Conservation (phyloP, 2,329 filamentous ascomycete genomes). For the Aspergillus carbonarius region DNA sequence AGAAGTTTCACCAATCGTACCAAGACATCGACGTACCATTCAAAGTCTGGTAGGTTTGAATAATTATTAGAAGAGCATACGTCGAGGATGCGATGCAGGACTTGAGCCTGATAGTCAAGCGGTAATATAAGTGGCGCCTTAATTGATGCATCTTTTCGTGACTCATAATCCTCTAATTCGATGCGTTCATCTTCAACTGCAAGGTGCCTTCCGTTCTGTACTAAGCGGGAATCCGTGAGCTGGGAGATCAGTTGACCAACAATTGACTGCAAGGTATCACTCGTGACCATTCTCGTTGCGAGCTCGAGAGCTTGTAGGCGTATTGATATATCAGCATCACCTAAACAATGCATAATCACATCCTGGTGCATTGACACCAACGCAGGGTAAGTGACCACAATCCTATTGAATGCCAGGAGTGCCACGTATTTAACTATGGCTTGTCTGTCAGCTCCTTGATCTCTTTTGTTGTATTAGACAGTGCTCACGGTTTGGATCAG, state of each 20-base stretch:
- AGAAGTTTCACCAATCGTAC: slow-evolving; percentile 75
- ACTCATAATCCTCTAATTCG: slow-evolving; percentile 7
- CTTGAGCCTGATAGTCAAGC: slow-evolving; percentile 79
- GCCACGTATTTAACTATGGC: slow-evolving; percentile 90
- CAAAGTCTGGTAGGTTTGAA: slow-evolving; percentile 81
- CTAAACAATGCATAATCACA: slow-evolving; percentile 93
- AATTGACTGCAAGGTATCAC: slow-evolving; percentile 78
- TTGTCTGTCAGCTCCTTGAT: slow-evolving; percentile 5
- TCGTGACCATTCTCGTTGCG: slow-evolving; percentile 89
- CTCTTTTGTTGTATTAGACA: not conserved
- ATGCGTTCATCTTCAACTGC: slow-evolving; percentile 31
- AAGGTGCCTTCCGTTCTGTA: slow-evolving; percentile 24
- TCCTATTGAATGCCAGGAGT: slow-evolving; percentile 90
- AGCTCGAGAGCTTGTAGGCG: slow-evolving; percentile 88
- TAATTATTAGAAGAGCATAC: slow-evolving; percentile 94
- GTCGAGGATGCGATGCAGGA: slow-evolving; percentile 76
- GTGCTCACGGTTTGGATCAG: slow-evolving; percentile 82
- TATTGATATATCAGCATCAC: slow-evolving; percentile 94
- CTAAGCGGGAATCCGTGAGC: slow-evolving; percentile 63
- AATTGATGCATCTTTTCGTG: not conserved
- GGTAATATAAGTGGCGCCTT: slow-evolving; percentile 52
- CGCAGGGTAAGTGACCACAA: slow-evolving; percentile 82
- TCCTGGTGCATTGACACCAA: slow-evolving; percentile 92
- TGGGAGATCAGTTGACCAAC: slow-evolving; percentile 87
- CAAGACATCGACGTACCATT: slow-evolving; percentile 93